These are phyloP conservation scores for Puccinia horiana DNA, from an alignment of 1,284 basidiomycete species.

Conservation along the genomic window DNA sequence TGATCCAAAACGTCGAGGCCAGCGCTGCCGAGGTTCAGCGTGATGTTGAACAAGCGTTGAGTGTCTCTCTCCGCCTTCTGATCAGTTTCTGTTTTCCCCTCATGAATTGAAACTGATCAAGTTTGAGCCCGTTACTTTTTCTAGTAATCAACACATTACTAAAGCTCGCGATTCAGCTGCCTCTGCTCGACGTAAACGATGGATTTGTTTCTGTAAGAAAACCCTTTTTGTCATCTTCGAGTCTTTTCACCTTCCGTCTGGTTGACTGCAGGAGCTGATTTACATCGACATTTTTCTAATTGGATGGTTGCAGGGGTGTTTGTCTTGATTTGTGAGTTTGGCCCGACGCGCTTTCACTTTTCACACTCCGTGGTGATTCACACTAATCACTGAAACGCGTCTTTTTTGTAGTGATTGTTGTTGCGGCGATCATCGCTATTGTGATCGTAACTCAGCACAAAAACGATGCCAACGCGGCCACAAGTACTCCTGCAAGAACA, in stretches of 20 bases:
- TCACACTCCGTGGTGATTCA: background rate
- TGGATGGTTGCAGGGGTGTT: background rate
- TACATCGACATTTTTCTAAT: background rate
- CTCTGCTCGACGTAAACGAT: slow-evolving; percentile 72
- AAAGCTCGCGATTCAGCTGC: slow-evolving; percentile 73
- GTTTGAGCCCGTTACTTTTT: background rate
- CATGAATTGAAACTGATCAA: background rate
- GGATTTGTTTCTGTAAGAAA: slow-evolving; percentile 53
- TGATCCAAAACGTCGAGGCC: slow-evolving; percentile 63
- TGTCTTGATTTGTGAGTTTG: slow-evolving; percentile 1
- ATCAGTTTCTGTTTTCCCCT: background rate
- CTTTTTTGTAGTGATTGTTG: slow-evolving; percentile 23
- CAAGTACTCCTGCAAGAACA: background rate
- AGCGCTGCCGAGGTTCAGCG: slow-evolving; percentile 68
- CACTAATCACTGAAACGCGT: background rate
- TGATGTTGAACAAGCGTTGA: slow-evolving; percentile 71
- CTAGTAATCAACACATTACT: slow-evolving; percentile 67
- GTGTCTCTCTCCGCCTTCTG: slow-evolving; percentile 53
- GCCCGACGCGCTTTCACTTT: no score
- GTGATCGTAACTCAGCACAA: slow-evolving; percentile 43
- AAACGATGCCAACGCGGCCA: slow-evolving; percentile 16
- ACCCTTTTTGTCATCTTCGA: background rate
- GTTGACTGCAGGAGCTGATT: background rate
- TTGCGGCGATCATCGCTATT: slow-evolving; percentile 33
- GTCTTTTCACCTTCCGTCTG: background rate